These are phyloP conservation scores for Beauveria bassiana DNA, from an alignment of 2,329 filamentous ascomycete genomes.

Conservation along the genomic window DNA sequence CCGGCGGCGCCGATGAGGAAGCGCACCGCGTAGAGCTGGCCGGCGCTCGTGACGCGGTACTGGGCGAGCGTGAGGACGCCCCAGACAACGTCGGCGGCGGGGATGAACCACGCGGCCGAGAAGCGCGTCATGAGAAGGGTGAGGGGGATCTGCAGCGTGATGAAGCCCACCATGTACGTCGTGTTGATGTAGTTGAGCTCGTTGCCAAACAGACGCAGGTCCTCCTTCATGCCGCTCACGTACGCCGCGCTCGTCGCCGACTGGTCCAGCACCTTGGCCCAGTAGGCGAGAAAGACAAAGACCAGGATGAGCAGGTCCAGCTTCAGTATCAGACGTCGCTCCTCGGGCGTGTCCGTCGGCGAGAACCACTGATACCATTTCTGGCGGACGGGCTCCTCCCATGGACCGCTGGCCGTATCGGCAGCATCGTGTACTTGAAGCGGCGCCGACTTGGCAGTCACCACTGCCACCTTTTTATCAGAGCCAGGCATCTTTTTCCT, in stretches of 20 bases:
- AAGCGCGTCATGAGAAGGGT: slow-evolving; percentile 18
- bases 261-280: slow-evolving; percentile 42
- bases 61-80: slow-evolving; percentile 18
- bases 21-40: slow-evolving; percentile 28
- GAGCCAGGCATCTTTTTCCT: neutral
- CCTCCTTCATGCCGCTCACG: slow-evolving; percentile 37
- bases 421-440: neutral
- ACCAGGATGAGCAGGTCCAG: slow-evolving; percentile 49
- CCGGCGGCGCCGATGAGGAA: slow-evolving; percentile 34
- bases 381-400: slow-evolving; percentile 10
- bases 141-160: slow-evolving; percentile 14
- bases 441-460: neutral
- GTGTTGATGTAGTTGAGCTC: slow-evolving; percentile 43
- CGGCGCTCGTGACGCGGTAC: slow-evolving; percentile 21
- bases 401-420: neutral
- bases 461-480: neutral
- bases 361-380: slow-evolving; percentile 40
- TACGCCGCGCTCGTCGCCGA: slow-evolving; percentile 22
- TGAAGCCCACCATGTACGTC: slow-evolving; percentile 17
- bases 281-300: slow-evolving; percentile 48
- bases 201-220: slow-evolving; percentile 41
- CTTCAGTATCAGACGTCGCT: slow-evolving; percentile 39
- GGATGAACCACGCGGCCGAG: slow-evolving; percentile 19
- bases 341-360: slow-evolving; percentile 33
- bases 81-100: slow-evolving; percentile 25